Evolutionary conservation across 352 stramenopile genomes (phyloP).

Genomic region (Phytophthora rubi): DNA sequence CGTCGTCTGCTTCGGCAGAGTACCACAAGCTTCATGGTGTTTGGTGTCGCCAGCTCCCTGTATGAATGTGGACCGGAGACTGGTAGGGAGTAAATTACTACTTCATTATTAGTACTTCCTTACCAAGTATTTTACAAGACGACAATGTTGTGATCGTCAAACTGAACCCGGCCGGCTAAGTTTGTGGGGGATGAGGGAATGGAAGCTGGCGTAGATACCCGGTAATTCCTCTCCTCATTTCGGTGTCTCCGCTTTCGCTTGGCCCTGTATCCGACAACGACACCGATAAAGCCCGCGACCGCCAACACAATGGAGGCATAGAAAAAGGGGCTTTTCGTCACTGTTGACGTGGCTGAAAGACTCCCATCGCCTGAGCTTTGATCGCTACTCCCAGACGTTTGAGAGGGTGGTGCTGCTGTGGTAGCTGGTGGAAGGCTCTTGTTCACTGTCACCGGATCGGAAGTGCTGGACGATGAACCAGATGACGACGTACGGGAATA

Average conservation of each 20-base stretch:
- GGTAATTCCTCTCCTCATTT: conserved; percentile 23
- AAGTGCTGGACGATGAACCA: conserved; percentile 6
- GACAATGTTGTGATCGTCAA: conserved; percentile 16
- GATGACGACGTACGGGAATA: background rate
- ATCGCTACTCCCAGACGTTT: background rate
- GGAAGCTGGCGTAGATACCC: conserved; percentile 1
- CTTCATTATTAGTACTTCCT: background rate
- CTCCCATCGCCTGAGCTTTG: conserved; percentile 16
- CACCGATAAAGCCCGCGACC: conserved; percentile 26
- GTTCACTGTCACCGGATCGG: background rate
- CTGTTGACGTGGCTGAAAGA: conserved; percentile 21
- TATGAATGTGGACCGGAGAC: background rate
- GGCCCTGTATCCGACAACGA: conserved; percentile 32
- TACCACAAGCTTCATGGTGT: background rate
- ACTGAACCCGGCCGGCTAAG: background rate
- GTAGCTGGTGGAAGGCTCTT: background rate
- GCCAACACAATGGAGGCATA: conserved; percentile 48
- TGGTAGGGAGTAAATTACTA: background rate
- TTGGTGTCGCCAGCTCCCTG: conserved; percentile 6
- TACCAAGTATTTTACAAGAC: conserved; percentile 20
- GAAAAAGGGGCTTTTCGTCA: conserved; percentile 52
- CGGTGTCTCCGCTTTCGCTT: conserved; percentile 34
- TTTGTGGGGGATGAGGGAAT: background rate
- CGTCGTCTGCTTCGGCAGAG: conserved; percentile 12
- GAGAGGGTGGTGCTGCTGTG: background rate